These are phyloP conservation scores for Stemphylium vesicarium DNA, from an alignment of 2,329 filamentous ascomycete species.

Conservation along the genomic window DNA sequence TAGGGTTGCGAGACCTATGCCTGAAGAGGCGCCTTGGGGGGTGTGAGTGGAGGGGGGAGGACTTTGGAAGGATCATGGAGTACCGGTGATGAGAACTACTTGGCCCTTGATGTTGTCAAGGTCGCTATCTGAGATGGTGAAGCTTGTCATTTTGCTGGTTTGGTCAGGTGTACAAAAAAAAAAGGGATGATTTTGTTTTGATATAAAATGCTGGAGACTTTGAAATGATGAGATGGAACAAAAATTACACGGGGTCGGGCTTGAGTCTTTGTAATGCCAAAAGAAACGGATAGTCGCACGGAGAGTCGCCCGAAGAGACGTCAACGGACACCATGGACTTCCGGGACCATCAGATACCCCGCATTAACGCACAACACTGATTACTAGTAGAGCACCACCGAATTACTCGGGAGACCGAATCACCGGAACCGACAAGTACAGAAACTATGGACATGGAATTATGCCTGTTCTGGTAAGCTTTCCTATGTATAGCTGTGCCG, in stretches of 20 bases:
- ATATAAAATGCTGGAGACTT: neutral
- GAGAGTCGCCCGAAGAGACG: no score
- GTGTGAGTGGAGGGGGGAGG: neutral
- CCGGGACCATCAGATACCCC: neutral
- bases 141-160: slow-evolving; percentile 39
- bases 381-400: neutral
- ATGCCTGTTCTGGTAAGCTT: neutral
- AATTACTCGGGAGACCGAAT: neutral
- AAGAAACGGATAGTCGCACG: no score
- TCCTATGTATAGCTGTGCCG: neutral
- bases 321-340: no score
- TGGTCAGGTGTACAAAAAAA: no score
- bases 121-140: slow-evolving; percentile 55
- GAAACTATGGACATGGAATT: neutral
- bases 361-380: neutral
- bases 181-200: neutral
- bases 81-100: slow-evolving; percentile 62
- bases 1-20: slow-evolving; percentile 65
- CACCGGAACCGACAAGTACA: neutral
- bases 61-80: neutral
- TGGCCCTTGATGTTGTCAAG: slow-evolving; percentile 56
- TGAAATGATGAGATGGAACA: no score
- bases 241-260: no score
- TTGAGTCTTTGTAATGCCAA: no score
- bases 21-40: slow-evolving; percentile 62